A percentile compares a stretch with the other conserved stretches of the same genome.
Evolutionary conservation across 2,329 filamentous ascomycete genomes (phyloP).

Genomic region (Chaetomiaceae sp.): DNA sequence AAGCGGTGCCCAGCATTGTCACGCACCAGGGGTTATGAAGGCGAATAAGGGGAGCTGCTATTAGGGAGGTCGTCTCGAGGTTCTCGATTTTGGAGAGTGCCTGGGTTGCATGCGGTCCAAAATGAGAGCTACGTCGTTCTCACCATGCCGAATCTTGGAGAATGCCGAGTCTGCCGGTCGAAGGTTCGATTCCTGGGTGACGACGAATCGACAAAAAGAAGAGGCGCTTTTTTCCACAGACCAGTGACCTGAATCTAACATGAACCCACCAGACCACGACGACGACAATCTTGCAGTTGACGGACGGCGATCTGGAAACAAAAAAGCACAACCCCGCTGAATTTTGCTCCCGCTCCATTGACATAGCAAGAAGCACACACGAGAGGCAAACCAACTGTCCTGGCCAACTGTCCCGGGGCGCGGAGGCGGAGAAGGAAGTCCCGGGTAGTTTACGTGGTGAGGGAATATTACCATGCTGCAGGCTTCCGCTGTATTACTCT

Average conservation of each 20-base stretch:
- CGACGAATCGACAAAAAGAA: not conserved
- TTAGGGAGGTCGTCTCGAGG: too few relatives aligned
- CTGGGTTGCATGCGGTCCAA: too few relatives aligned
- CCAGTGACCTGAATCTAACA: too few relatives aligned
- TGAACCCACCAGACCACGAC: not conserved
- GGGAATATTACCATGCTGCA: not conserved
- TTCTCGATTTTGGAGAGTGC: too few relatives aligned
- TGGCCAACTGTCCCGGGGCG: too few relatives aligned
- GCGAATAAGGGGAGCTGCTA: not conserved
- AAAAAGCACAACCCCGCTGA: too few relatives aligned
- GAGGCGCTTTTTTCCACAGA: too few relatives aligned
- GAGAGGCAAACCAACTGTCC: not conserved
- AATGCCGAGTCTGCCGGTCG: too few relatives aligned
- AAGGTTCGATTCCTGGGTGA: too few relatives aligned
- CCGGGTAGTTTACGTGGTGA: not conserved
- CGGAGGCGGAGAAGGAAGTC: not conserved
- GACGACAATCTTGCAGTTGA: not conserved
- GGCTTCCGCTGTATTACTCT: not conserved
- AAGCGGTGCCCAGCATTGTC: conserved; percentile 7
- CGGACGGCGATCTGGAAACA: not conserved
- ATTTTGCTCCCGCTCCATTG: too few relatives aligned
- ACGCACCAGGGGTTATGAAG: too few relatives aligned
- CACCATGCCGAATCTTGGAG: not conserved
- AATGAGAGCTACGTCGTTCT: not conserved
- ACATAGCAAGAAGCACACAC: not conserved